Conservation (phyloP, 768 basidiomycete species). For the Sarcodon aspratus region DNA sequence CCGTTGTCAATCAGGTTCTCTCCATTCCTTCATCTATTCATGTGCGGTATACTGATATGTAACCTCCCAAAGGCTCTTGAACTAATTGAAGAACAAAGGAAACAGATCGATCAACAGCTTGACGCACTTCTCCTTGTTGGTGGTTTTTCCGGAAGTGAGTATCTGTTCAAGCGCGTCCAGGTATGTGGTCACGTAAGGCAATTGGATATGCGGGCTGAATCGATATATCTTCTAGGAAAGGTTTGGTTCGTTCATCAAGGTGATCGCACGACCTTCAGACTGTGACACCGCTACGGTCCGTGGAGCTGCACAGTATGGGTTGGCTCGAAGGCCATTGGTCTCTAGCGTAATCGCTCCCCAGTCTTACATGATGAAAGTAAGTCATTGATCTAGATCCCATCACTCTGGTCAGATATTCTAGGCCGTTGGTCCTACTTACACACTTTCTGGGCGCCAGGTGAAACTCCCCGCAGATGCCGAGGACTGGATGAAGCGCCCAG, state of each 20-base stretch:
- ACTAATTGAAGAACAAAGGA: conserved; percentile 68
- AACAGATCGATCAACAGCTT: conserved; percentile 55
- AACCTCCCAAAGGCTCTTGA: conserved; percentile 47
- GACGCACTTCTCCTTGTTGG: conserved; percentile 85
- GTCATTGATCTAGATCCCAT: conserved; percentile 5
- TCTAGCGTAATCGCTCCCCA: conserved; percentile 75
- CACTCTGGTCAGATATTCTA: not conserved
- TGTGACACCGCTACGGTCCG: conserved; percentile 83
- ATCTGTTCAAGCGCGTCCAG: conserved; percentile 71
- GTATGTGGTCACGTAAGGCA: conserved; percentile 23
- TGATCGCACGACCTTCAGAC: conserved; percentile 77
- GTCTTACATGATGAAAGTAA: conserved; percentile 79
- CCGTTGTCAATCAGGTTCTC: conserved; percentile 67
- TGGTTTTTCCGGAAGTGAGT: conserved; percentile 81
- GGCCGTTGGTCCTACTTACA: not conserved
- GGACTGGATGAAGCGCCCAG: conserved; percentile 77
- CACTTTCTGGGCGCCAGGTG: conserved; percentile 35
- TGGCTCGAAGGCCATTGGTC: conserved; percentile 64
- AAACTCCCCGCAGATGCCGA: conserved; percentile 83
- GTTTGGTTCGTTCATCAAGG: conserved; percentile 52
- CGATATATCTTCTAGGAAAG: conserved; percentile 32
- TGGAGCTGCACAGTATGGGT: conserved; percentile 82
- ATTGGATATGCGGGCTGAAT: not conserved
- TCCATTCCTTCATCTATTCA: conserved; percentile 6
- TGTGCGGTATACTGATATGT: conserved; percentile 1